Evolutionary conservation across 2,329 filamentous ascomycete species (phyloP).

Genomic region (Fusarium sp.): DNA sequence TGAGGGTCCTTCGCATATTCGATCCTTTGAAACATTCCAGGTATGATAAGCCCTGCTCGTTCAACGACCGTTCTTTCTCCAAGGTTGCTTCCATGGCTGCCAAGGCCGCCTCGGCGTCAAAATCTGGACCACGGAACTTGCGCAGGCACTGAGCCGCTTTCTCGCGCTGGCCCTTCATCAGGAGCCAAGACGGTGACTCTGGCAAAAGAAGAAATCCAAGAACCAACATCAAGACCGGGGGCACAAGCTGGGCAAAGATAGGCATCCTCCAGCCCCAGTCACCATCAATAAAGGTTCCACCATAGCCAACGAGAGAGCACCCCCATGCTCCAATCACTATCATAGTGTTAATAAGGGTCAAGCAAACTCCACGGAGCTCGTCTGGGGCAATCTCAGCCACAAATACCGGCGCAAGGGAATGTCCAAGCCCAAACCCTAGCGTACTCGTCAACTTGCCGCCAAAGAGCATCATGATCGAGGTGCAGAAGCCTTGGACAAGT

Average conservation of each 20-base stretch:
- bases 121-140: conserved; percentile 39
- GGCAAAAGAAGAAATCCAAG: conserved; percentile 42
- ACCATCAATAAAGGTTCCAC: conserved; percentile 19
- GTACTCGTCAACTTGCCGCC: conserved; percentile 43
- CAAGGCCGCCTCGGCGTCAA: conserved; percentile 33
- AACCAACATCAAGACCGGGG: conserved; percentile 49
- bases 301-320: conserved; percentile 39
- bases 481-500: conserved; percentile 40
- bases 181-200: conserved; percentile 57
- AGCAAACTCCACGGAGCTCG: conserved; percentile 43
- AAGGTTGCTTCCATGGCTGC: not conserved
- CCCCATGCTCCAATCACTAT: conserved; percentile 45
- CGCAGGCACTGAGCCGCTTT: conserved; percentile 43
- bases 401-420: conserved; percentile 45
- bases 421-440: conserved; percentile 45
- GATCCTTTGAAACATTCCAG: conserved; percentile 12
- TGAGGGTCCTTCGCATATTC: conserved; percentile 4
- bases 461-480: conserved; percentile 39
- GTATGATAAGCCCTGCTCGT: conserved; percentile 19
- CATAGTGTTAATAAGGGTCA: conserved; percentile 43
- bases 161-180: conserved; percentile 48
- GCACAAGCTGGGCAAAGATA: conserved; percentile 55
- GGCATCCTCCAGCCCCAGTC: conserved; percentile 55
- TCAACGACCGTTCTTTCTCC: conserved; percentile 28
- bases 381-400: conserved; percentile 45